phyloP scores from a whole-genome alignment of 371 early-diverging fungal species.

The Chytridium lagenaria region DNA sequence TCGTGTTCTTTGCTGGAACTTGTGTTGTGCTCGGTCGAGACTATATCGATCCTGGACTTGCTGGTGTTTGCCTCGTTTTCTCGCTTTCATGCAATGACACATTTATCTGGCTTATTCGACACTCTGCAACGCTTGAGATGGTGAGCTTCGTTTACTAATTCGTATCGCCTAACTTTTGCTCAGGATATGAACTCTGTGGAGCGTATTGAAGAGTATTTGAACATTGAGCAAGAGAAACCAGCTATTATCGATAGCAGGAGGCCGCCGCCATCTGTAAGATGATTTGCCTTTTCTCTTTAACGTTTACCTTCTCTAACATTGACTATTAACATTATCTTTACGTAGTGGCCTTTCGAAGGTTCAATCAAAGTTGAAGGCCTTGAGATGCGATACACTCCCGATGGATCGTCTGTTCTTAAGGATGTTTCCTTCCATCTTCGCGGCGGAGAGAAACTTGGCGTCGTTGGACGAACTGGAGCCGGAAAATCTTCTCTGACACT shows the following conservation, averaged over 20 bases:
- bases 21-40: constrained; percentile 48
- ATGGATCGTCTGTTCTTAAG: constrained; percentile 53
- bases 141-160: constrained; percentile 72
- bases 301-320: no score
- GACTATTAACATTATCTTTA: no score
- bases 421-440: constrained; percentile 66
- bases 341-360: constrained; percentile 74
- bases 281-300: no score
- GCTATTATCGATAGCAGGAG: constrained; percentile 44
- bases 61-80: constrained; percentile 79
- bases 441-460: constrained; percentile 75
- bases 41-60: constrained; percentile 67
- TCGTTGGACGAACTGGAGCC: constrained; percentile 71
- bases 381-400: constrained; percentile 44
- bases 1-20: constrained; percentile 75
- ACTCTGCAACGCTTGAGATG: constrained; percentile 23
- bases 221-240: constrained; percentile 46
- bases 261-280: constrained; percentile 49
- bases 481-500: constrained; percentile 66
- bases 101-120: constrained; percentile 72
- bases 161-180: constrained; percentile 74
- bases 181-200: constrained; percentile 59
- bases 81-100: constrained; percentile 74
- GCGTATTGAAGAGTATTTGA: constrained; percentile 63
- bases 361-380: constrained; percentile 58